A percentile compares a stretch with the other conserved stretches of the same genome.
Evolutionary conservation across 345 rosid species (phyloP).

Genomic region (Raphanus sativus): DNA sequence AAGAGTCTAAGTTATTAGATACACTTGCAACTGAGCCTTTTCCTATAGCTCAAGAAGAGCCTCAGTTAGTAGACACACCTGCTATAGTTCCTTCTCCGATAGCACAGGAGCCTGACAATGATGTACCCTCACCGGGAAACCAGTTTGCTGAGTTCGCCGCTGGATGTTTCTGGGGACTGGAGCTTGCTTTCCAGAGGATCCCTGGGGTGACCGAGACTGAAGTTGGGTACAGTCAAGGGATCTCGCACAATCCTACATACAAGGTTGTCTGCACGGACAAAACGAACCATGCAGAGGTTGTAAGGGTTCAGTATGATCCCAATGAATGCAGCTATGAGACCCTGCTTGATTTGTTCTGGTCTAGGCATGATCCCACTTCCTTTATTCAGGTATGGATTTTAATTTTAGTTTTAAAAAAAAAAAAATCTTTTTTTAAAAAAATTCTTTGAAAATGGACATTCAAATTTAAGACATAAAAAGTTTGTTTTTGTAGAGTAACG

Average conservation of each 20-base stretch:
- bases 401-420: no score
- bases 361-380: slow-evolving; percentile 83
- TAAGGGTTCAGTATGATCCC: slow-evolving; percentile 87
- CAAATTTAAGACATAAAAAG: no score
- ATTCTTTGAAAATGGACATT: no score
- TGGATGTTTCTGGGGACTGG: slow-evolving; percentile 94
- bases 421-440: no score
- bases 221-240: slow-evolving; percentile 80
- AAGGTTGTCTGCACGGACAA: slow-evolving; percentile 73
- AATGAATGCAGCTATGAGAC: slow-evolving; percentile 63
- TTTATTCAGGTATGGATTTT: slow-evolving; percentile 63
- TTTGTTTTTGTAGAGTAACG: no score
- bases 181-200: slow-evolving; percentile 80
- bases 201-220: slow-evolving; percentile 73
- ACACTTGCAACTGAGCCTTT: slow-evolving; percentile 44
- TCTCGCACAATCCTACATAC: slow-evolving; percentile 61
- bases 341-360: slow-evolving; percentile 81
- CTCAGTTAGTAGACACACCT: slow-evolving; percentile 18
- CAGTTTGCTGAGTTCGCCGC: slow-evolving; percentile 84
- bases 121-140: slow-evolving; percentile 72
- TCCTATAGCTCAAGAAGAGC: not conserved
- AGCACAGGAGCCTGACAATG: slow-evolving; percentile 75
- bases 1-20: slow-evolving; percentile 10
- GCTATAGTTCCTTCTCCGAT: slow-evolving; percentile 53
- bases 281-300: slow-evolving; percentile 70